These are phyloP conservation scores for Yamadazyma paraphyllophila DNA, from an alignment of 805 yeast genomes.

Conservation along the genomic window DNA sequence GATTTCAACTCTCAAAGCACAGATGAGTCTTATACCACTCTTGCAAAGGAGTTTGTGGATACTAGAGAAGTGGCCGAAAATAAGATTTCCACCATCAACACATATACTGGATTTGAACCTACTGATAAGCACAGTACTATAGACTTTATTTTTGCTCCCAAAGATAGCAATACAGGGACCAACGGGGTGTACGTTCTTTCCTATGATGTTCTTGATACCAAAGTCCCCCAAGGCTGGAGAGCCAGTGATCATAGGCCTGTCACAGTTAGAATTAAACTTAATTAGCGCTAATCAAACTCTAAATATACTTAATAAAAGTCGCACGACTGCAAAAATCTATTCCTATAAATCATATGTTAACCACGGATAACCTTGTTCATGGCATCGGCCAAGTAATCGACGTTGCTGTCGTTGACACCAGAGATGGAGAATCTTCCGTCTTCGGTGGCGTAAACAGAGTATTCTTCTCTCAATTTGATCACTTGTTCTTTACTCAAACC, in stretches of 20 bases:
- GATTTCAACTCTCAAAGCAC: background rate
- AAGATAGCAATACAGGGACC: background rate
- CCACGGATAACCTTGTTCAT: conserved; percentile 48
- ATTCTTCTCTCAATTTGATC: conserved; percentile 62
- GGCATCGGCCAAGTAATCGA: conserved; percentile 67
- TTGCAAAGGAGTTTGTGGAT: conserved; percentile 16
- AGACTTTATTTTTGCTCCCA: conserved; percentile 33
- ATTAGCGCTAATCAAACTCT: background rate
- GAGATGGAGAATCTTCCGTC: conserved; percentile 93
- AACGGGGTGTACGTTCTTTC: conserved; percentile 17
- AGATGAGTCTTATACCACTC: background rate
- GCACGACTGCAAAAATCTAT: no score
- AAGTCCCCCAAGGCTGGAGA: conserved; percentile 28
- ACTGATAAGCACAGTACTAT: background rate
- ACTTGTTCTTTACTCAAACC: conserved; percentile 76
- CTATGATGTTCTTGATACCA: conserved; percentile 33
- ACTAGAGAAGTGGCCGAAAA: conserved; percentile 32
- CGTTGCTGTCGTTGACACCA: conserved; percentile 79
- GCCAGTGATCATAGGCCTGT: conserved; percentile 51
- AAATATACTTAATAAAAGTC: no score
- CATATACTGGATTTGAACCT: conserved; percentile 39
- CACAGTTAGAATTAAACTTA: background rate
- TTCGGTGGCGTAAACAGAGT: conserved; percentile 77
- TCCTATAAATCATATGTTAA: conserved; percentile 7
- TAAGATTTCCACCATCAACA: conserved; percentile 18